Evolutionary conservation across 306 rosid species (phyloP).

Genomic region (Adenanthera pavonina): DNA sequence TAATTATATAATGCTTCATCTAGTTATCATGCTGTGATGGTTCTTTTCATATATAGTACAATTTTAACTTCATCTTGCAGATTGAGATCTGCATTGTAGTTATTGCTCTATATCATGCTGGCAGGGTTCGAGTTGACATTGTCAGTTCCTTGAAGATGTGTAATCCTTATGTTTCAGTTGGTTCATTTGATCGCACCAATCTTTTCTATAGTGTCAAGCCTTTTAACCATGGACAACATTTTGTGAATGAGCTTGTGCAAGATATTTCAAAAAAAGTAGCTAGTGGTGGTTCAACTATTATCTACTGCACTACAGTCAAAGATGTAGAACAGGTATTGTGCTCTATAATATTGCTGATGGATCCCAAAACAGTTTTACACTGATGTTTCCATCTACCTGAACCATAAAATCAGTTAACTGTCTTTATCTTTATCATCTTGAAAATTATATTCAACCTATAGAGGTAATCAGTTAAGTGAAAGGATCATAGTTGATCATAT

Average conservation of each 20-base stretch:
- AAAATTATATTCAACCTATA: not conserved
- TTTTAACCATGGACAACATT: slow-evolving; percentile 63
- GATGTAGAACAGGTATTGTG: slow-evolving; percentile 81
- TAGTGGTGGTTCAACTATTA: slow-evolving; percentile 74
- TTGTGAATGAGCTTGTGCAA: slow-evolving; percentile 67
- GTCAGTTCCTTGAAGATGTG: slow-evolving; percentile 74
- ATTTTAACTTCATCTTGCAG: slow-evolving; percentile 13
- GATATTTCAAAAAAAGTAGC: slow-evolving; percentile 66
- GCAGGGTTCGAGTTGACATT: slow-evolving; percentile 85
- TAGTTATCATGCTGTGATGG: not conserved
- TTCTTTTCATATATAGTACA: slow-evolving; percentile 7
- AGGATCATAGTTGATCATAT: slow-evolving; percentile 22
- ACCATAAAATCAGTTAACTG: slow-evolving; percentile 20
- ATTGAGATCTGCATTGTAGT: slow-evolving; percentile 18
- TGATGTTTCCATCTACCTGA: slow-evolving; percentile 29
- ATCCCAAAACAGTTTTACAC: slow-evolving; percentile 25
- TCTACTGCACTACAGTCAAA: slow-evolving; percentile 88
- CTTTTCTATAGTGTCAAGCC: slow-evolving; percentile 86
- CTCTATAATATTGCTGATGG: slow-evolving; percentile 29
- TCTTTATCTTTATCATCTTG: slow-evolving; percentile 17
- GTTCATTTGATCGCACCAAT: slow-evolving; percentile 87
- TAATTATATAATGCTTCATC: slow-evolving; percentile 32
- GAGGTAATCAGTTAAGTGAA: not conserved
- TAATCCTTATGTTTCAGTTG: slow-evolving; percentile 68
- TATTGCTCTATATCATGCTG: slow-evolving; percentile 33